Conservation (phyloP, 1,139 yeast genomes). For the Arxiozyma telluris region DNA sequence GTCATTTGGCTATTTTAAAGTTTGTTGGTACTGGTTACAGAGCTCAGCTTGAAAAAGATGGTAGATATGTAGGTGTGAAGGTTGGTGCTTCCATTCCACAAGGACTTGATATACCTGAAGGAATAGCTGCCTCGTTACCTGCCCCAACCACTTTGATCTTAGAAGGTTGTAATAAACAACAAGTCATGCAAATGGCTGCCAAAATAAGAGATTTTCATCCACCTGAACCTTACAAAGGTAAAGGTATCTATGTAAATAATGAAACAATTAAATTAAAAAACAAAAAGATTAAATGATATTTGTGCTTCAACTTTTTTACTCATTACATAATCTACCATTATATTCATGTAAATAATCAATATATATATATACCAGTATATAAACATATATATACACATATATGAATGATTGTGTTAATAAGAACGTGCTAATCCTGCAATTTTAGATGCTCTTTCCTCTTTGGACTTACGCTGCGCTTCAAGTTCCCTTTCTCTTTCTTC, state of each 20-base stretch:
- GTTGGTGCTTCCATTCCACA: slow-evolving; percentile 77
- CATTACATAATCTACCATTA: background rate
- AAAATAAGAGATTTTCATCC: slow-evolving; percentile 77
- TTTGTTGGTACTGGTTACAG: slow-evolving; percentile 98
- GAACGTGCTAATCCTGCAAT: slow-evolving; percentile 66
- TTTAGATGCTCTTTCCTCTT: slow-evolving; percentile 68
- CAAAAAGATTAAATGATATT: slow-evolving; percentile 69
- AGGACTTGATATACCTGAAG: slow-evolving; percentile 61
- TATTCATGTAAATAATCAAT: background rate
- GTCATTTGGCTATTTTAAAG: slow-evolving; percentile 78
- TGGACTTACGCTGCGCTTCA: slow-evolving; percentile 53
- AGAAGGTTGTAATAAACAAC: slow-evolving; percentile 84
- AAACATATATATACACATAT: background rate
- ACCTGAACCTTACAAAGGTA: slow-evolving; percentile 98
- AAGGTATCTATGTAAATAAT: slow-evolving; percentile 87
- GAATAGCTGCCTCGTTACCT: slow-evolving; percentile 66
- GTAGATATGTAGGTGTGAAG: slow-evolving; percentile 58
- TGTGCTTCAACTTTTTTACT: background rate
- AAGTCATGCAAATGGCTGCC: slow-evolving; percentile 83
- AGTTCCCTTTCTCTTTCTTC: slow-evolving; percentile 67
- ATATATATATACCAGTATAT: background rate
- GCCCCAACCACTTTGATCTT: slow-evolving; percentile 79
- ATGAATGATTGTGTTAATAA: background rate
- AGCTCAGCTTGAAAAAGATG: slow-evolving; percentile 54
- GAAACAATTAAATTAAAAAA: slow-evolving; percentile 88